Evolutionary conservation across 2,329 filamentous ascomycete genomes (phyloP).

Genomic region (Fusarium bulbicola): DNA sequence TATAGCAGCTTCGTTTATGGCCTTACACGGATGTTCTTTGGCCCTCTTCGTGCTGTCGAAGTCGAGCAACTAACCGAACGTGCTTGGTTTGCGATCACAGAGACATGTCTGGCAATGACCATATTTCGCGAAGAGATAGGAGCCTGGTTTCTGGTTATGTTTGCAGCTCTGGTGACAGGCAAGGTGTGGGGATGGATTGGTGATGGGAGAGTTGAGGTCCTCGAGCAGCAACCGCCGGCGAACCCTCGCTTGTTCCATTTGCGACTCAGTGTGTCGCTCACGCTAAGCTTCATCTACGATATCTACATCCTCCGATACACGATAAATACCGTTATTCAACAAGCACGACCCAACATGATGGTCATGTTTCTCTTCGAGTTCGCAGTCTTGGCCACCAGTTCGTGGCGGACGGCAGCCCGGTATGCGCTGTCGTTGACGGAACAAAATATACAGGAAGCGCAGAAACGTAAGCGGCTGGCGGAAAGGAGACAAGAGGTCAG

Average conservation of each 20-base stretch:
- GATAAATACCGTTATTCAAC: conserved; percentile 81
- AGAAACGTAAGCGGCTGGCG: conserved; percentile 75
- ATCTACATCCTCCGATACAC: conserved; percentile 82
- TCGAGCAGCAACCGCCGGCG: conserved; percentile 93
- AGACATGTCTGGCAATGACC: conserved; percentile 97
- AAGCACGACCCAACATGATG: conserved; percentile 98
- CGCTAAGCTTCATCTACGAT: conserved; percentile 83
- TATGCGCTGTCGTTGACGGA: conserved; percentile 85
- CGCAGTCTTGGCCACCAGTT: conserved; percentile 83
- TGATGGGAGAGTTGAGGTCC: conserved; percentile 89
- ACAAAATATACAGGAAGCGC: conserved; percentile 75
- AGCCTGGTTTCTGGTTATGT: conserved; percentile 96
- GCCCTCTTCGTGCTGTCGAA: conserved; percentile 89
- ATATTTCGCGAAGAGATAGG: conserved; percentile 97
- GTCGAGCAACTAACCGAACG: conserved; percentile 97
- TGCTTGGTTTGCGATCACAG: conserved; percentile 97
- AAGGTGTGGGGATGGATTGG: conserved; percentile 99
- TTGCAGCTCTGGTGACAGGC: conserved; percentile 87
- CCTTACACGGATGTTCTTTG: conserved; percentile 90
- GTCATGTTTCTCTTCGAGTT: conserved; percentile 99
- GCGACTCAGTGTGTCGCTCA: conserved; percentile 79
- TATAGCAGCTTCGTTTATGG: conserved; percentile 85
- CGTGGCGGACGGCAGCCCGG: conserved; percentile 78
- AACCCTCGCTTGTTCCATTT: conserved; percentile 90
- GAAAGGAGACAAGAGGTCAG: conserved; percentile 75